Evolutionary conservation across 225 moss, liverwort and hornwort genomes (phyloP).

Genomic region (Marchantia polymorpha): DNA sequence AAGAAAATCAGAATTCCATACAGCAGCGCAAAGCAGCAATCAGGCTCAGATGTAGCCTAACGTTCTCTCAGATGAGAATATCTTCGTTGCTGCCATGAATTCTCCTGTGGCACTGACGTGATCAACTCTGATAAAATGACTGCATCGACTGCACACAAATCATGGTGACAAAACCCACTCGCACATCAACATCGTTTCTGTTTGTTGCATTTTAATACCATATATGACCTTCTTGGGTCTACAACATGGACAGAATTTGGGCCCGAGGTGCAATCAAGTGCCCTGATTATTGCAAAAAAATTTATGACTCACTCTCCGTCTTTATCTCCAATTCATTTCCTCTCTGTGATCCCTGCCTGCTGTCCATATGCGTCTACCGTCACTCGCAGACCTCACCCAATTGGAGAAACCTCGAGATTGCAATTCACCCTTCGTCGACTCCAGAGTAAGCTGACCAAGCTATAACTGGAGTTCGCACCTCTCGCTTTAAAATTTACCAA

Average conservation of each 20-base stretch:
- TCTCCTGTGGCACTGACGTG: background rate
- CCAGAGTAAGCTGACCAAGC: slow-evolving; percentile 1
- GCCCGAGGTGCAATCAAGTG: background rate
- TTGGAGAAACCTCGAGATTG: background rate
- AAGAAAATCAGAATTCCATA: background rate
- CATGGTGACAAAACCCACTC: background rate
- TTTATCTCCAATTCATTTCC: background rate
- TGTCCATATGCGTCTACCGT: background rate
- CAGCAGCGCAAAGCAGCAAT: background rate
- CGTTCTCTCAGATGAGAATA: too few relatives aligned
- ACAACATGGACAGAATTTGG: background rate
- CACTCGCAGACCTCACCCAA: background rate
- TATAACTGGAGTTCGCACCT: background rate
- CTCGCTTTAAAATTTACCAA: background rate
- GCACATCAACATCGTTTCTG: background rate
- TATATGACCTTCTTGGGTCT: background rate
- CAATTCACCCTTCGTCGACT: background rate
- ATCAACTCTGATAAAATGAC: background rate
- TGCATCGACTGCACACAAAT: background rate
- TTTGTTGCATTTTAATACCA: background rate
- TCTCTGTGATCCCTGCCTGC: background rate
- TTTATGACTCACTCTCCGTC: background rate
- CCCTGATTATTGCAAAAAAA: background rate
- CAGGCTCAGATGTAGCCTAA: background rate
- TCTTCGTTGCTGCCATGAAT: too few relatives aligned